Percentiles rank a stretch among this genome's conserved stretches.
These are phyloP conservation scores for Leucocoprinus leucothites DNA, from an alignment of 768 basidiomycete species.

Conservation along the genomic window DNA sequence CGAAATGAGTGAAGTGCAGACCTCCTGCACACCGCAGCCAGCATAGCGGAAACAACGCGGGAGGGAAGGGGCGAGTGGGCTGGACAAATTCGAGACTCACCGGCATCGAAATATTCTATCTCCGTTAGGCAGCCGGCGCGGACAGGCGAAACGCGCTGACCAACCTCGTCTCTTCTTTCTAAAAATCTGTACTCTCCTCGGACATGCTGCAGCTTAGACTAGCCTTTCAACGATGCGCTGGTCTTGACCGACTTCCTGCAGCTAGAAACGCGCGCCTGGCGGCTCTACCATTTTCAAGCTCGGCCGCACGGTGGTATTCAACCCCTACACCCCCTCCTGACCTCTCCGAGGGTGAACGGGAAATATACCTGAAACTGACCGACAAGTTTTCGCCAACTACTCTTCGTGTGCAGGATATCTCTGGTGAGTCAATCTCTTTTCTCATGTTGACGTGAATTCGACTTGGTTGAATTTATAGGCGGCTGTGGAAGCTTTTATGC, in stretches of 20 bases:
- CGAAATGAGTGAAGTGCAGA: neutral
- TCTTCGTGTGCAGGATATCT: conserved; percentile 90
- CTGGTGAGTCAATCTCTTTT: conserved; percentile 54
- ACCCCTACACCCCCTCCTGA: conserved; percentile 19
- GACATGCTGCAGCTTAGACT: conserved; percentile 6
- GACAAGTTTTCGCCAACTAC: conserved; percentile 76
- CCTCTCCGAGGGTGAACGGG: conserved; percentile 60
- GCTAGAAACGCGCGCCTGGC: conserved; percentile 7
- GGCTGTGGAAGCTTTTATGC: conserved; percentile 98
- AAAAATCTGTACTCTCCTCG: neutral
- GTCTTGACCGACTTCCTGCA: conserved; percentile 9
- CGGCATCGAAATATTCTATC: neutral
- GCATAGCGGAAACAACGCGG: neutral
- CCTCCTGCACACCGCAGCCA: conserved; percentile 5
- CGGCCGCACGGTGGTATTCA: conserved; percentile 7
- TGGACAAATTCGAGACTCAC: neutral
- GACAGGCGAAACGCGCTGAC: neutral
- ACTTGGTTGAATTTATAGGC: conserved; percentile 42
- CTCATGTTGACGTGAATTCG: neutral
- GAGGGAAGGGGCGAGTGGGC: neutral
- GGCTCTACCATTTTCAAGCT: neutral
- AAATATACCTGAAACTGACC: conserved; percentile 70
- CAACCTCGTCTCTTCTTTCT: neutral
- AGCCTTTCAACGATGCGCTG: neutral
- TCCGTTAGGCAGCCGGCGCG: neutral